Percentiles rank a stretch among this genome's conserved stretches.
Conservation (phyloP, 2,329 filamentous ascomycete genomes). For the Dothidotthia symphoricarpi region DNA sequence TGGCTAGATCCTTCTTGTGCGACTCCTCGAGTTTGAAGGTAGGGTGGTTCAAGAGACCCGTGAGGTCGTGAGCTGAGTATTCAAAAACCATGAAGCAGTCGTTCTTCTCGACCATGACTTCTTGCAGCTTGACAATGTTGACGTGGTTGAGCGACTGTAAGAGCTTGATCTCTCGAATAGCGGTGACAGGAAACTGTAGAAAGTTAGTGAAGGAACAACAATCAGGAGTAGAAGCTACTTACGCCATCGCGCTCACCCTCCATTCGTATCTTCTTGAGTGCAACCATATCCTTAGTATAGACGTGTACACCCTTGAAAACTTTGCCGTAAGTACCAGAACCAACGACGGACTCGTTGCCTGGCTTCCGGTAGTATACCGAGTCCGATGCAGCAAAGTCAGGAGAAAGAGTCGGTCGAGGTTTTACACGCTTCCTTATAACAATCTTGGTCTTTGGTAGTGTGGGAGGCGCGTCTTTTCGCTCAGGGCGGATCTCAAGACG, state of each 20-base stretch:
- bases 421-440: conserved; percentile 69
- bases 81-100: conserved; percentile 99
- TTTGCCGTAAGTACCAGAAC: conserved; percentile 92
- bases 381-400: conserved; percentile 73
- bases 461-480: conserved; percentile 40
- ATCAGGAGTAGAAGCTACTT: conserved; percentile 22
- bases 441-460: conserved; percentile 53
- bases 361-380: conserved; percentile 95
- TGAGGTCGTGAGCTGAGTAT: conserved; percentile 93
- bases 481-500: conserved; percentile 41
- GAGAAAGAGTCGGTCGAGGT: conserved; percentile 65
- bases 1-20: conserved; percentile 90
- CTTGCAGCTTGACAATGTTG: conserved; percentile 79
- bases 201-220: conserved; percentile 23
- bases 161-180: conserved; percentile 86
- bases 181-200: conserved; percentile 73
- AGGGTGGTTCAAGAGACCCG: conserved; percentile 90
- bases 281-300: conserved; percentile 81
- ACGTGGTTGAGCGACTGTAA: conserved; percentile 80
- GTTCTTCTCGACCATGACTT: conserved; percentile 98
- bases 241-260: conserved; percentile 82
- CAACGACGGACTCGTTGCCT: conserved; percentile 95
- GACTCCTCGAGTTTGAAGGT: conserved; percentile 79
- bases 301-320: conserved; percentile 93
- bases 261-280: conserved; percentile 89